Base-by-base conservation (phyloP, 495 filamentous ascomycete genomes). In the Xylaria grammica region DNA sequence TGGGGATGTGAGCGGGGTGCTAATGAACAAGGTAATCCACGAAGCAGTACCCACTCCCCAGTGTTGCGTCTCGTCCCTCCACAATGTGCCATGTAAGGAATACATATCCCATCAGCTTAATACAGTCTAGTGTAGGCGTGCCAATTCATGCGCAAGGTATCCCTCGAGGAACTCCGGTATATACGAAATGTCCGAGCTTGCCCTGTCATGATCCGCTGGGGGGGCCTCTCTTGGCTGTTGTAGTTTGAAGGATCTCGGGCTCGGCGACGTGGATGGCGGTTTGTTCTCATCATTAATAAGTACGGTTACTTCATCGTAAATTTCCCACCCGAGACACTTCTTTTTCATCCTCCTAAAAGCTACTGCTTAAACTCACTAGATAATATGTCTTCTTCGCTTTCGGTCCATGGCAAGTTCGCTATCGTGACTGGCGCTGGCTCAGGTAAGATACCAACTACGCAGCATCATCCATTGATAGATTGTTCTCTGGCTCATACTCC, bases 371-470 rank as follows among this genome's bases (percentile, higher is more conserved):
- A 17, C 10, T n/a, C 4, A 38, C 2, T 8, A 6, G 13, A 30
- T 34, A 27, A 36, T 4, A 61, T 61, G 58, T 36, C 45, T 48
- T 40, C 58, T 26, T n/a, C n/a, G n/a, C 58, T 61, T 38, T 61
- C 58, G 4, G 82, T 90, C 11, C 61, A 81, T 55, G 87, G 86
- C 50, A 87, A 86, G 75, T 82, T 81, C 42, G 89, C 89, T n/a
- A 86, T 91, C 59, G 77, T 91, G 22, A 91, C 89, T 29, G 89
- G 89, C 7, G 88, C 86, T 44, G 89, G 89, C 59, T 91, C 88
- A 57, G 89, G 89, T 88, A 77, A 58, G 75, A 72, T 20, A 27
- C 7, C 24, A 36, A 48, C 7, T 8, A 4, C 22, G 24, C 50
- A 6, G 13, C n/a, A 3, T 5, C 13, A 53, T 45, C 15, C 17